phyloP scores from a whole-genome alignment of 2,329 filamentous ascomycete genomes.

The Paramyrothecium sp. region DNA sequence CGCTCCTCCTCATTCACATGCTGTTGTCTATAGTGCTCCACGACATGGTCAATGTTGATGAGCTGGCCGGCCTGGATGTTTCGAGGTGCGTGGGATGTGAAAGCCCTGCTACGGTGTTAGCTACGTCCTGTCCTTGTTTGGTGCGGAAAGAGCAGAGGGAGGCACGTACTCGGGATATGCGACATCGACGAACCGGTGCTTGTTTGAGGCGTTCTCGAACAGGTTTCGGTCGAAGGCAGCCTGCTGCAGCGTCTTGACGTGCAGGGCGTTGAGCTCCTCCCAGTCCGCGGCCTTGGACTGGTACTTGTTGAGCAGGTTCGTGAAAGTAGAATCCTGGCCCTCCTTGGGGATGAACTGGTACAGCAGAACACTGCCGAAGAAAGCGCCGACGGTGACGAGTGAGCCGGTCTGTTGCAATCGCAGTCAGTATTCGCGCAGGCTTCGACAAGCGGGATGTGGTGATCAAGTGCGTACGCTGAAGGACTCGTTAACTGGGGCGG shows the following conservation, averaged over 20 bases:
- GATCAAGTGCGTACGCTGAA: slow-evolving; percentile 48
- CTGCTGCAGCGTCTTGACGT: slow-evolving; percentile 52
- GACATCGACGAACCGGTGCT: slow-evolving; percentile 48
- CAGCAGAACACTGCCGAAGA: slow-evolving; percentile 42
- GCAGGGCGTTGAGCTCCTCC: slow-evolving; percentile 51
- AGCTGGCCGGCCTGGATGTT: slow-evolving; percentile 56
- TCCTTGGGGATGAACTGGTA: slow-evolving; percentile 51
- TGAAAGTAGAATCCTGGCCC: slow-evolving; percentile 47
- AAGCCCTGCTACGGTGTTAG: slow-evolving; percentile 37
- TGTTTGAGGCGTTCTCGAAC: slow-evolving; percentile 42
- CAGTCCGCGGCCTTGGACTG: slow-evolving; percentile 46
- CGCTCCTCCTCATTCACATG: slow-evolving; percentile 54
- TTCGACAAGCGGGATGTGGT: slow-evolving; percentile 4
- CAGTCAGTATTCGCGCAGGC: slow-evolving; percentile 10
- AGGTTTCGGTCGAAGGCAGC: slow-evolving; percentile 58
- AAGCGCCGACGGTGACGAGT: slow-evolving; percentile 41
- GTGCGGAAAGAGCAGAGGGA: not conserved
- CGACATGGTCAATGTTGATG: slow-evolving; percentile 52
- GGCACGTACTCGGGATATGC: slow-evolving; percentile 57
- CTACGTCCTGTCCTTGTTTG: not conserved
- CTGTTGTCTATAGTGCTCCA: slow-evolving; percentile 56
- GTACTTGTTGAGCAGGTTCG: slow-evolving; percentile 45
- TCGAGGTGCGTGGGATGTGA: slow-evolving; percentile 48
- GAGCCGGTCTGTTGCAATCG: slow-evolving; percentile 44
- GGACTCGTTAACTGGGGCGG: slow-evolving; percentile 47